phyloP scores from a whole-genome alignment of 495 filamentous ascomycete species.

The Trichodelitschia bisporula region DNA sequence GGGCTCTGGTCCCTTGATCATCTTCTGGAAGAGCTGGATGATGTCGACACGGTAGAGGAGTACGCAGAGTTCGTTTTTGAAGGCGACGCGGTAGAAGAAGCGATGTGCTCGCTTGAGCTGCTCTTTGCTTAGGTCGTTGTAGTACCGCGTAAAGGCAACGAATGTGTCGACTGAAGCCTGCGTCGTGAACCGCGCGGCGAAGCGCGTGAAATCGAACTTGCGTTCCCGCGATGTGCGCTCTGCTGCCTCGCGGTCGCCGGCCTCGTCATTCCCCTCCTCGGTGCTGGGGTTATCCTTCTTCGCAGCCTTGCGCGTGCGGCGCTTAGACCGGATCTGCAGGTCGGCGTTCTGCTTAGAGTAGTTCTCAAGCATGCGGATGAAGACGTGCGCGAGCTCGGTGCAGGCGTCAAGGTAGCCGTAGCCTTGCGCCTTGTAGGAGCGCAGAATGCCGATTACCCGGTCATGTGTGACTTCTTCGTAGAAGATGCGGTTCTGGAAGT shows the following conservation, averaged over 20 bases:
- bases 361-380: slow-evolving; percentile 71
- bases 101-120: slow-evolving; percentile 88
- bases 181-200: slow-evolving; percentile 52
- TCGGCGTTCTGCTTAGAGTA: slow-evolving; percentile 90
- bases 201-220: slow-evolving; percentile 82
- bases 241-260: slow-evolving; percentile 39
- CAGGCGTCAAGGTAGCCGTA: slow-evolving; percentile 82
- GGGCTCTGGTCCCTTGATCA: slow-evolving; percentile 76
- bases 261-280: slow-evolving; percentile 7
- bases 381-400: slow-evolving; percentile 79
- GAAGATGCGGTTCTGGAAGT: slow-evolving; percentile 87
- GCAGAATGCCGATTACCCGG: slow-evolving; percentile 47
- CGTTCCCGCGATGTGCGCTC: slow-evolving; percentile 50
- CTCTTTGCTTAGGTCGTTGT: slow-evolving; percentile 49
- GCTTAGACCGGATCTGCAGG: slow-evolving; percentile 66
- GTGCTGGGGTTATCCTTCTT: slow-evolving; percentile 7
- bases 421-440: slow-evolving; percentile 75
- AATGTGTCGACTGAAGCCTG: slow-evolving; percentile 81
- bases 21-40: slow-evolving; percentile 61
- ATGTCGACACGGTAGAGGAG: slow-evolving; percentile 82
- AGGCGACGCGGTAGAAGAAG: slow-evolving; percentile 83
- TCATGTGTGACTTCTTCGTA: slow-evolving; percentile 94
- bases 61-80: slow-evolving; percentile 77
- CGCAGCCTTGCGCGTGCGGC: slow-evolving; percentile 35
- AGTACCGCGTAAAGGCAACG: slow-evolving; percentile 52